These are phyloP conservation scores for Candida tallmaniae DNA, from an alignment of 805 yeast genomes.

Conservation along the genomic window DNA sequence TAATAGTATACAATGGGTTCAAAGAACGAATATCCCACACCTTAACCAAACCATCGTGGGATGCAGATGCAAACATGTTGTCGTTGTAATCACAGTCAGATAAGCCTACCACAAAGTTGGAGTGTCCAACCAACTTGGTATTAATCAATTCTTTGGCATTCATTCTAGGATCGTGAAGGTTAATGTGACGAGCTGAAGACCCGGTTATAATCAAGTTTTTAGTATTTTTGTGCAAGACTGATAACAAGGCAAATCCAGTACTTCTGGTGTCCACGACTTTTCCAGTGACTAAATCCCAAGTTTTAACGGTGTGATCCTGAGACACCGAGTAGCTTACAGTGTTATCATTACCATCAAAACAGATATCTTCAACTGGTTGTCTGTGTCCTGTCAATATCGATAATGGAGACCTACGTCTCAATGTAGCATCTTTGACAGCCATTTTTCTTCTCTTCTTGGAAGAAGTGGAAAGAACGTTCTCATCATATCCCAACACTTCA, in stretches of 20 bases:
- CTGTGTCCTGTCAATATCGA: conserved; percentile 74
- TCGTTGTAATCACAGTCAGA: conserved; percentile 72
- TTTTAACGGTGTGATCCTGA: conserved; percentile 90
- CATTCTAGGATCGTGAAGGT: conserved; percentile 87
- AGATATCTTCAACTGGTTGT: conserved; percentile 83
- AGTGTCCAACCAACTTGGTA: conserved; percentile 77
- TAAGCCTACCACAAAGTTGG: conserved; percentile 81
- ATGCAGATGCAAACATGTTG: conserved; percentile 80
- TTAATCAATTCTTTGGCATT: conserved; percentile 53
- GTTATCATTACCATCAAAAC: conserved; percentile 65
- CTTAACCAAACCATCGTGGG: conserved; percentile 95
- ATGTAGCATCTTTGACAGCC: conserved; percentile 70
- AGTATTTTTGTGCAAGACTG: conserved; percentile 63
- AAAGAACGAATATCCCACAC: conserved; percentile 95
- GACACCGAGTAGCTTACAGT: conserved; percentile 92
- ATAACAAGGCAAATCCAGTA: conserved; percentile 79
- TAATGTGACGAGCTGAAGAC: conserved; percentile 97
- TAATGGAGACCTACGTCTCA: conserved; percentile 78
- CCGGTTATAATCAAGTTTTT: conserved; percentile 80
- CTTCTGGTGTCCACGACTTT: conserved; percentile 82
- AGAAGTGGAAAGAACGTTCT: conserved; percentile 60
- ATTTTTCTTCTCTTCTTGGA: conserved; percentile 85
- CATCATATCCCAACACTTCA: conserved; percentile 40
- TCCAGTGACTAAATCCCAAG: conserved; percentile 93
- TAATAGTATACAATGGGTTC: conserved; percentile 73